Percentiles rank a stretch among this genome's conserved stretches.
These are phyloP conservation scores for Achlya hypogyna DNA, from an alignment of 352 stramenopile species.

Conservation along the genomic window DNA sequence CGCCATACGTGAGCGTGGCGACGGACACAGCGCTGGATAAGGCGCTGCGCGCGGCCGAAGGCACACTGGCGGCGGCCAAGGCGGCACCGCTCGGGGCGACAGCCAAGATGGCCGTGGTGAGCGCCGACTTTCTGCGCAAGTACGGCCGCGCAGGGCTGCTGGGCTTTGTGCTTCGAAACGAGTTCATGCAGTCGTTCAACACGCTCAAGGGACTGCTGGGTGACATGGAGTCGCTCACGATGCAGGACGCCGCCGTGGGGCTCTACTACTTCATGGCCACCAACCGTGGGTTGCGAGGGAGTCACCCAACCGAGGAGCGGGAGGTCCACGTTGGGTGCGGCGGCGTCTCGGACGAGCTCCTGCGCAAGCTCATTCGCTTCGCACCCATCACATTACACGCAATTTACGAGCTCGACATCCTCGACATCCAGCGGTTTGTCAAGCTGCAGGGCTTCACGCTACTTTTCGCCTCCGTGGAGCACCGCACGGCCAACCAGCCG, in stretches of 20 bases:
- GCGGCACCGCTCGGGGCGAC: slow-evolving; percentile 69
- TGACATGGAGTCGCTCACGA: slow-evolving; percentile 66
- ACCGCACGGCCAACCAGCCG: slow-evolving; percentile 67
- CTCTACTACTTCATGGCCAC: slow-evolving; percentile 87
- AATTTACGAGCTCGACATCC: slow-evolving; percentile 75
- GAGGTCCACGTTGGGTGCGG: slow-evolving; percentile 45
- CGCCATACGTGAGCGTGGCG: slow-evolving; percentile 66
- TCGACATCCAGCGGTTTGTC: slow-evolving; percentile 79
- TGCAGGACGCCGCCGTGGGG: slow-evolving; percentile 77
- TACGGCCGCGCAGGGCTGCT: slow-evolving; percentile 69
- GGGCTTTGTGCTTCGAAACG: slow-evolving; percentile 77
- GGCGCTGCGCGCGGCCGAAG: slow-evolving; percentile 68
- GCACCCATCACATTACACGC: slow-evolving; percentile 68
- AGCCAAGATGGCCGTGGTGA: slow-evolving; percentile 77
- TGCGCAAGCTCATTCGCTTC: slow-evolving; percentile 63
- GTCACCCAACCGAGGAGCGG: slow-evolving; percentile 51
- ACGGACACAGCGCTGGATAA: slow-evolving; percentile 80
- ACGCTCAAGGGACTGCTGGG: slow-evolving; percentile 73
- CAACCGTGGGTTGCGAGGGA: slow-evolving; percentile 72
- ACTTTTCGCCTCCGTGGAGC: slow-evolving; percentile 76
- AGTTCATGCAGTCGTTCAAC: slow-evolving; percentile 85
- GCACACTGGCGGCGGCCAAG: slow-evolving; percentile 66
- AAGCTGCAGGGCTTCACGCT: slow-evolving; percentile 67
- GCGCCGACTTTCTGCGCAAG: slow-evolving; percentile 76
- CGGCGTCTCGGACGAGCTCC: slow-evolving; percentile 54